A percentile compares a stretch with the other conserved stretches of the same genome.
Evolutionary conservation across 345 rosid genomes (phyloP).

Genomic region (Turnera subulata): DNA sequence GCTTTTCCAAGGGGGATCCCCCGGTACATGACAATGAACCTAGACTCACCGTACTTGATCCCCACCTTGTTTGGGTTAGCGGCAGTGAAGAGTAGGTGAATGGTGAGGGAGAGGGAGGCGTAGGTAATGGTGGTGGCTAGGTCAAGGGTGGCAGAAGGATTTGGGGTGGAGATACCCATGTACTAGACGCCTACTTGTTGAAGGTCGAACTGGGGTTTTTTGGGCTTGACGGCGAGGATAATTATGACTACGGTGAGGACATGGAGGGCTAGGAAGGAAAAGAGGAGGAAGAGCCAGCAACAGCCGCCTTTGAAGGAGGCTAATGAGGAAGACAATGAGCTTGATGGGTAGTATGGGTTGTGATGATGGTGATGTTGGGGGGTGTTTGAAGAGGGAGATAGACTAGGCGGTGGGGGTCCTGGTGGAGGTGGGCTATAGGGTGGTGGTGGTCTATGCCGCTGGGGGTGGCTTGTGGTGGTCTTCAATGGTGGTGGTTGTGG

Average conservation of each 20-base stretch:
- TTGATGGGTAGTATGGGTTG: conserved; percentile 12
- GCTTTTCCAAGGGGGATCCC: conserved; percentile 92
- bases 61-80: conserved; percentile 95
- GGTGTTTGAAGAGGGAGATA: not conserved
- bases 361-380: conserved; percentile 3
- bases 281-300: conserved; percentile 92
- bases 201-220: conserved; percentile 96
- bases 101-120: conserved; percentile 49
- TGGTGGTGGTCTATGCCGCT: not conserved
- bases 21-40: conserved; percentile 88
- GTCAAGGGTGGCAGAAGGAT: conserved; percentile 39
- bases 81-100: conserved; percentile 77
- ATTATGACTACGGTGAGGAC: conserved; percentile 62
- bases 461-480: too few relatives aligned
- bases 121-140: conserved; percentile 21
- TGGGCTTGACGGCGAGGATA: conserved; percentile 90
- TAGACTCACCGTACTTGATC: conserved; percentile 92
- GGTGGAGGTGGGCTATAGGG: not conserved
- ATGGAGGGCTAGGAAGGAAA: conserved; percentile 75
- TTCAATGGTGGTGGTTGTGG: too few relatives aligned
- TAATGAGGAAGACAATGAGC: conserved; percentile 34
- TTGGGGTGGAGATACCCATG: conserved; percentile 67
- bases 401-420: not conserved
- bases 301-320: conserved; percentile 96
- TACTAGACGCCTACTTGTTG: conserved; percentile 90